Conservation (phyloP, 352 stramenopile genomes). For the Phytopythium cucurbitacearum region DNA sequence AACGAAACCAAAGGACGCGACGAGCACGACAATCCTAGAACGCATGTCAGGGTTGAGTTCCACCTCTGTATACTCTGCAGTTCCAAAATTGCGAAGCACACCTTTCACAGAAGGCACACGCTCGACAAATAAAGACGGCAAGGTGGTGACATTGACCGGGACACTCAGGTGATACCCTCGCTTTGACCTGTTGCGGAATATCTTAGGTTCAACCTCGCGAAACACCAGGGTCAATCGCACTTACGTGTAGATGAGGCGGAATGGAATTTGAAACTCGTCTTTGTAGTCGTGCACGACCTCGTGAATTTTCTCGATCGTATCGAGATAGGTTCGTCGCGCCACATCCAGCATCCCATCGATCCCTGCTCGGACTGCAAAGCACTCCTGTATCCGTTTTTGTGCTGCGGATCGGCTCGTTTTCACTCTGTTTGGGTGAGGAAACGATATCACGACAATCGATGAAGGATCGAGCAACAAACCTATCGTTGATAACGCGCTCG, state of each 20-base stretch:
- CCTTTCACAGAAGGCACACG: conserved; percentile 60
- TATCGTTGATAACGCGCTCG: conserved; percentile 70
- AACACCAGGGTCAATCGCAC: conserved; percentile 1
- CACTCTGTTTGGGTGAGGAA: conserved; percentile 22
- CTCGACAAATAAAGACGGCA: conserved; percentile 64
- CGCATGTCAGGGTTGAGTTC: conserved; percentile 5
- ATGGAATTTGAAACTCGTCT: conserved; percentile 50
- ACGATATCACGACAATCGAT: neutral
- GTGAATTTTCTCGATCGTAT: conserved; percentile 83
- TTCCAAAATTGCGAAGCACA: conserved; percentile 10
- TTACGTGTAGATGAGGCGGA: conserved; percentile 81
- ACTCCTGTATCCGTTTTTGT: conserved; percentile 84
- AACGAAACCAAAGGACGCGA: conserved; percentile 85
- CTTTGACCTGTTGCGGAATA: conserved; percentile 23
- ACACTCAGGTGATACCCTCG: conserved; percentile 74
- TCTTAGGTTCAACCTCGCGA: neutral
- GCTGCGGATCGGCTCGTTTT: conserved; percentile 61
- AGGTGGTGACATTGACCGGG: conserved; percentile 42
- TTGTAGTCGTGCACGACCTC: conserved; percentile 74
- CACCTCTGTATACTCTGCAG: neutral
- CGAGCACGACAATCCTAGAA: conserved; percentile 75
- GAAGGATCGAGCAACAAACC: conserved; percentile 19
- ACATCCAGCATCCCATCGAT: conserved; percentile 87
- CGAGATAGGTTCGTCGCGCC: conserved; percentile 69
- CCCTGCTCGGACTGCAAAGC: conserved; percentile 72